These are phyloP conservation scores for Solanum bulbocastanum DNA, from an alignment of 257 asterid genomes.

Conservation along the genomic window DNA sequence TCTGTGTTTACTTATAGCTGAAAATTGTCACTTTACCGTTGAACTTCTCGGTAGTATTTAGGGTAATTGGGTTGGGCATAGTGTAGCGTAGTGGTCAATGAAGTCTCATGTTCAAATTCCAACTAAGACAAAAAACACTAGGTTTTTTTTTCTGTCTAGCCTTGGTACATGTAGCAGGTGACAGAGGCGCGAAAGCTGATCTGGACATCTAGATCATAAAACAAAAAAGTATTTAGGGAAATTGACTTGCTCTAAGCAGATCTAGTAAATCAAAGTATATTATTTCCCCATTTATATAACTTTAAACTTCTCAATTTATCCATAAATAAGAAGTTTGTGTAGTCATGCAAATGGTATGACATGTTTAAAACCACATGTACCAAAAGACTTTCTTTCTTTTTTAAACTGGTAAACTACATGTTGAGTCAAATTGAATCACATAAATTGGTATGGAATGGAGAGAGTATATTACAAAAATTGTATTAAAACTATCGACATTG, in stretches of 20 bases:
- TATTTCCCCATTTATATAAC: background rate
- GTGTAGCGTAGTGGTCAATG: background rate
- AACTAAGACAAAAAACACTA: no score
- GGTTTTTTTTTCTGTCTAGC: background rate
- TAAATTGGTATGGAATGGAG: background rate
- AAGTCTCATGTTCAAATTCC: no score
- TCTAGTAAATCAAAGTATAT: background rate
- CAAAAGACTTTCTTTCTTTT: background rate
- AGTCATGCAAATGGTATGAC: background rate
- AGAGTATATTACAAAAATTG: background rate
- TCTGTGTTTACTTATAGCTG: background rate
- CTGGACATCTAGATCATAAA: background rate
- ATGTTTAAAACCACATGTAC: background rate
- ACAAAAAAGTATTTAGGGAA: background rate
- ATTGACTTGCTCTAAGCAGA: background rate
- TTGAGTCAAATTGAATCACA: background rate
- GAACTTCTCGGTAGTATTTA: background rate
- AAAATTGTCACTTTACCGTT: background rate
- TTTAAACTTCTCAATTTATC: background rate
- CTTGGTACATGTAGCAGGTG: background rate
- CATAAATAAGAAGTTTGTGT: background rate
- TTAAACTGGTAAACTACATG: background rate
- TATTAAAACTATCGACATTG: background rate
- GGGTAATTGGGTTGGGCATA: background rate
- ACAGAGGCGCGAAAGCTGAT: background rate